Evolutionary conservation across 805 yeast genomes (phyloP).

Genomic region (Candida argentea): DNA sequence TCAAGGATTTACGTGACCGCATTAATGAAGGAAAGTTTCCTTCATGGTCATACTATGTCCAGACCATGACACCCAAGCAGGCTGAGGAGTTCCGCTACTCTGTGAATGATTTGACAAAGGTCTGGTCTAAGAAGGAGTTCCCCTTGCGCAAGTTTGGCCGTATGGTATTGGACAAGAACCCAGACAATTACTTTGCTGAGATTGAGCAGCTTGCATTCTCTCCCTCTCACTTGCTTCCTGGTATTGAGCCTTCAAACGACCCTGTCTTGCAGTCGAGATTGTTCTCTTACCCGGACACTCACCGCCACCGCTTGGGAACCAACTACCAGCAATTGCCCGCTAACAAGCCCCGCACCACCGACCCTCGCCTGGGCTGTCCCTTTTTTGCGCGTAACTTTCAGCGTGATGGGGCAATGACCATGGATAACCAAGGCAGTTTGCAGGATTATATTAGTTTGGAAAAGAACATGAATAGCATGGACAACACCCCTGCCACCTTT

Average conservation of each 20-base stretch:
- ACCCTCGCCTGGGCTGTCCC: slow-evolving; percentile 14
- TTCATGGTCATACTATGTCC: slow-evolving; percentile 43
- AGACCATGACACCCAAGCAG: slow-evolving; percentile 49
- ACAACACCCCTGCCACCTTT: slow-evolving; percentile 10
- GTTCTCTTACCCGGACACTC: slow-evolving; percentile 79
- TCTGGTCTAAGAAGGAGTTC: slow-evolving; percentile 83
- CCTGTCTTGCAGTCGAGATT: slow-evolving; percentile 77
- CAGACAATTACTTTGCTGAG: slow-evolving; percentile 80
- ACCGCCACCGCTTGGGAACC: slow-evolving; percentile 69
- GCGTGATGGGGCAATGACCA: slow-evolving; percentile 12
- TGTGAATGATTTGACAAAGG: slow-evolving; percentile 48
- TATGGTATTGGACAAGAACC: slow-evolving; percentile 70
- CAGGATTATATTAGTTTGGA: slow-evolving; percentile 44
- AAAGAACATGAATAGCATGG: slow-evolving; percentile 19
- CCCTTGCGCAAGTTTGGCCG: slow-evolving; percentile 84
- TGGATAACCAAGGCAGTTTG: slow-evolving; percentile 28
- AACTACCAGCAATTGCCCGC: slow-evolving; percentile 84
- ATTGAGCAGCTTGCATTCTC: slow-evolving; percentile 81
- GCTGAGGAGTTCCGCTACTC: slow-evolving; percentile 40
- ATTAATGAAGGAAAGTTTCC: slow-evolving; percentile 42
- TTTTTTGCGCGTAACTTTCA: slow-evolving; percentile 18
- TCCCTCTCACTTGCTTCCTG: slow-evolving; percentile 79
- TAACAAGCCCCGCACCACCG: slow-evolving; percentile 36
- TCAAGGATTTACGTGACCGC: slow-evolving; percentile 25
- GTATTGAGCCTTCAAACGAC: slow-evolving; percentile 73